phyloP scores from a whole-genome alignment of 495 filamentous ascomycete genomes.

The Xylaria grammica region DNA sequence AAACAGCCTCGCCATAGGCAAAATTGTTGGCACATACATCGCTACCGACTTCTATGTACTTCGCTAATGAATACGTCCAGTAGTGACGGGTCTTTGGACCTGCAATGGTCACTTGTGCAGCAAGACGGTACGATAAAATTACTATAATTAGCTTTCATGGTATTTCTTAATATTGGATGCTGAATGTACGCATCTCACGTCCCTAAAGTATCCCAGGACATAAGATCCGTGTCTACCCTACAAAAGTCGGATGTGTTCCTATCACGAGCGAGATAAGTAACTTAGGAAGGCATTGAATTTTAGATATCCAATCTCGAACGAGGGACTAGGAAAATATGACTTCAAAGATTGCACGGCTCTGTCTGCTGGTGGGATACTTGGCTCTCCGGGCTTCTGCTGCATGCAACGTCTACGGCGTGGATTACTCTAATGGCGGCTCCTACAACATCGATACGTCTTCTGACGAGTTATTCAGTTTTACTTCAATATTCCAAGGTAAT shows the following conservation, averaged over 20 bases:
- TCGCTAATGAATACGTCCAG: not conserved
- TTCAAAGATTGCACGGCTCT: slow-evolving; percentile 17
- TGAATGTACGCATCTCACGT: not conserved
- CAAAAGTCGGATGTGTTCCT: slow-evolving; percentile 1
- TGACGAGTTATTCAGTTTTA: slow-evolving; percentile 49
- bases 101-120: slow-evolving; percentile 10
- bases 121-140: not conserved
- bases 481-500: slow-evolving; percentile 49
- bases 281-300: not conserved
- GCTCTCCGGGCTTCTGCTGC: slow-evolving; percentile 36
- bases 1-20: slow-evolving; percentile 4
- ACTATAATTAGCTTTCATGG: slow-evolving; percentile 8
- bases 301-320: not conserved
- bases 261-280: not conserved
- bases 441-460: slow-evolving; percentile 50
- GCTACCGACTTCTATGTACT: not conserved
- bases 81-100: not conserved
- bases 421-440: slow-evolving; percentile 48
- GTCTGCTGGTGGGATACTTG: slow-evolving; percentile 29
- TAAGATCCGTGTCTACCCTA: not conserved
- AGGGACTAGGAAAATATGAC: slow-evolving; percentile 27
- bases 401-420: slow-evolving; percentile 49
- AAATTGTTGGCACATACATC: not conserved
- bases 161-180: slow-evolving; percentile 2
- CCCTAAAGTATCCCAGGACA: not conserved